These are phyloP conservation scores for Chaetomiaceae sp. DNA, from an alignment of 2,329 filamentous ascomycete genomes.

Conservation along the genomic window DNA sequence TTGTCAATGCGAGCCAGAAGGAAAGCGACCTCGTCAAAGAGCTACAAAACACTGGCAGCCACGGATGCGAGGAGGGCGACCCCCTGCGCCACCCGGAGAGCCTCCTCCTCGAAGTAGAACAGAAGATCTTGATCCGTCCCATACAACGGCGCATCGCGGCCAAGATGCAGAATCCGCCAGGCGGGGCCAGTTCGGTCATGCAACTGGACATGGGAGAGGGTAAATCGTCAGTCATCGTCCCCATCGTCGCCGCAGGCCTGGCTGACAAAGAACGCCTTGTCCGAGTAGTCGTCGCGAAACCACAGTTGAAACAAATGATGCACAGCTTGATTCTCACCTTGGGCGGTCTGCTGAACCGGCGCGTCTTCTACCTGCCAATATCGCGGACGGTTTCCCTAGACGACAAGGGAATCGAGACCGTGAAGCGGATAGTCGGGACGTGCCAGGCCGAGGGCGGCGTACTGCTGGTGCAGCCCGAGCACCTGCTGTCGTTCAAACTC, in stretches of 20 bases:
- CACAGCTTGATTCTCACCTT: conserved; percentile 42
- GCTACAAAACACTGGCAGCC: conserved; percentile 48
- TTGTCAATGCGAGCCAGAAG: conserved; percentile 34
- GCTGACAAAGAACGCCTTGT: conserved; percentile 45
- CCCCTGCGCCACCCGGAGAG: conserved; percentile 51
- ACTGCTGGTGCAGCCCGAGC: conserved; percentile 58
- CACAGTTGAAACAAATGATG: conserved; percentile 55
- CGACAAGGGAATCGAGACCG: conserved; percentile 30
- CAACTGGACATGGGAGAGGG: conserved; percentile 67
- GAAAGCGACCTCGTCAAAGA: conserved; percentile 39
- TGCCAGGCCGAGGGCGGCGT: conserved; percentile 44
- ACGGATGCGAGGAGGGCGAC: conserved; percentile 45
- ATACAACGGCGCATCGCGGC: conserved; percentile 55
- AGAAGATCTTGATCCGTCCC: conserved; percentile 54
- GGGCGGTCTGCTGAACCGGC: conserved; percentile 50
- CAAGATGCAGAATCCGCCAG: conserved; percentile 47
- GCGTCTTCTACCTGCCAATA: conserved; percentile 54
- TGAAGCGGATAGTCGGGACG: conserved; percentile 38
- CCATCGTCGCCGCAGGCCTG: conserved; percentile 45
- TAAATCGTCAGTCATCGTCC: conserved; percentile 55
- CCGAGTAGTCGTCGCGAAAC: conserved; percentile 53
- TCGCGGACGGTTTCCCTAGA: conserved; percentile 45
- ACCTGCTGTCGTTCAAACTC: conserved; percentile 61
- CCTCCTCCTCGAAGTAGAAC: conserved; percentile 62
- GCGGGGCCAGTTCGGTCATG: conserved; percentile 48